Evolutionary conservation across 2,329 filamentous ascomycete species (phyloP).

Genomic region (Beauveria sp.): DNA sequence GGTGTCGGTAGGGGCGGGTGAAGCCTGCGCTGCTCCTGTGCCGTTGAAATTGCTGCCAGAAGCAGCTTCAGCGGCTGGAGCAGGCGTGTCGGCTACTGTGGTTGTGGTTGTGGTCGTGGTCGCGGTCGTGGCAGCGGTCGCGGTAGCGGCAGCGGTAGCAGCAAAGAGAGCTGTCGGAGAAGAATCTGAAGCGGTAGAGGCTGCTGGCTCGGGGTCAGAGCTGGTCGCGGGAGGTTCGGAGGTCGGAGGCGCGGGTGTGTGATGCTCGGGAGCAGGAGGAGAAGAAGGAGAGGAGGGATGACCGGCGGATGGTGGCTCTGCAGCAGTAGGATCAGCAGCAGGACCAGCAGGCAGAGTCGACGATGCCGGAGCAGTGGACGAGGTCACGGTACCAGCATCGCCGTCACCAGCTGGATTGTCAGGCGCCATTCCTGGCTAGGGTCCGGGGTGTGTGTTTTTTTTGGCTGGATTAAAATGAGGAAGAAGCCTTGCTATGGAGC

Average conservation of each 20-base stretch:
- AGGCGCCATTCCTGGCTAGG: slow-evolving; percentile 9
- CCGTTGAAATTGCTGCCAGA: not conserved
- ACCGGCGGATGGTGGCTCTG: not conserved
- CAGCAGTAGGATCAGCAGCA: slow-evolving; percentile 1
- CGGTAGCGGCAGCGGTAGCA: not conserved
- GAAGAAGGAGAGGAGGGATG: slow-evolving; percentile 10
- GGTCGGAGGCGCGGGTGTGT: not conserved
- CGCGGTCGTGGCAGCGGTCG: not conserved
- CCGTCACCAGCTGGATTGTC: slow-evolving; percentile 8
- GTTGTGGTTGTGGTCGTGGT: not conserved
- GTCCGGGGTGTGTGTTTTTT: slow-evolving; percentile 7
- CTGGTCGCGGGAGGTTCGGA: not conserved
- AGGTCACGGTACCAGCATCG: slow-evolving; percentile 5
- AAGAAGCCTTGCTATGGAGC: slow-evolving; percentile 9
- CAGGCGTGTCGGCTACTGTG: not conserved
- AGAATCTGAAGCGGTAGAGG: not conserved
- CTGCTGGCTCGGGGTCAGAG: not conserved
- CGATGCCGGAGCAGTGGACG: slow-evolving; percentile 4
- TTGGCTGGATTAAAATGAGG: slow-evolving; percentile 9
- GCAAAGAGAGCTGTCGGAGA: not conserved
- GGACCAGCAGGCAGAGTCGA: slow-evolving; percentile 8
- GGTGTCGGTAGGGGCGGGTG: slow-evolving; percentile 15
- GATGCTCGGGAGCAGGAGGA: not conserved
- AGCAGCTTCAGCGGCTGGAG: not conserved
- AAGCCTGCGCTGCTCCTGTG: not conserved